phyloP scores from a whole-genome alignment of 768 basidiomycete genomes.

The Lactifluus subvellereus region DNA sequence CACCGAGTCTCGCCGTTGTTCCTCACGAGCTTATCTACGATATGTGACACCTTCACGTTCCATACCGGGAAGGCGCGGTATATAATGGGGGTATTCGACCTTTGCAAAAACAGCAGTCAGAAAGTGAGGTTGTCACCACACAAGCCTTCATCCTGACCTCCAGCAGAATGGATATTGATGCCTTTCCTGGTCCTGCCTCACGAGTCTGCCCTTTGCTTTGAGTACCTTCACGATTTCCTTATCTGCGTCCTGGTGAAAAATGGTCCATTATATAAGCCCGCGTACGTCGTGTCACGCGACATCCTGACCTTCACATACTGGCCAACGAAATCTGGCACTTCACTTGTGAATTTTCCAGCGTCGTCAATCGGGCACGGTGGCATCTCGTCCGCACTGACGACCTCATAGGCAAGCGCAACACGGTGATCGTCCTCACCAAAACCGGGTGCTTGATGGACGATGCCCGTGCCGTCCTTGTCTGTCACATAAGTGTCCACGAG shows the following conservation, averaged over 20 bases:
- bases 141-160: constrained; percentile 50
- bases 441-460: constrained; percentile 97
- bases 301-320: constrained; percentile 73
- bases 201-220: constrained; percentile 80
- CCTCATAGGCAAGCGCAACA: constrained; percentile 76
- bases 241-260: constrained; percentile 66
- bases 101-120: constrained; percentile 29
- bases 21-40: constrained; percentile 78
- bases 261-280: background rate
- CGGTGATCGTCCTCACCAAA: constrained; percentile 99
- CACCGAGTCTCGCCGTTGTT: constrained; percentile 92
- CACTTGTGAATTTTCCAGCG: constrained; percentile 75
- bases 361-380: constrained; percentile 97
- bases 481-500: constrained; percentile 91
- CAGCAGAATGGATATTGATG: constrained; percentile 98
- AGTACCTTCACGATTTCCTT: constrained; percentile 88
- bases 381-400: constrained; percentile 83
- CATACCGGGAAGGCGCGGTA: constrained; percentile 95
- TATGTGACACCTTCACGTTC: constrained; percentile 87
- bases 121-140: background rate
- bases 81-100: constrained; percentile 91
- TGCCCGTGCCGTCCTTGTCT: constrained; percentile 89
- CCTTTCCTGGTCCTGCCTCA: constrained; percentile 79
- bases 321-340: constrained; percentile 87
- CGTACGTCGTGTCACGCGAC: background rate